Evolutionary conservation across 768 basidiomycete species (phyloP), one percentile per base, ranked within the genome.

Genomic region (Ramaria rubella): DNA sequence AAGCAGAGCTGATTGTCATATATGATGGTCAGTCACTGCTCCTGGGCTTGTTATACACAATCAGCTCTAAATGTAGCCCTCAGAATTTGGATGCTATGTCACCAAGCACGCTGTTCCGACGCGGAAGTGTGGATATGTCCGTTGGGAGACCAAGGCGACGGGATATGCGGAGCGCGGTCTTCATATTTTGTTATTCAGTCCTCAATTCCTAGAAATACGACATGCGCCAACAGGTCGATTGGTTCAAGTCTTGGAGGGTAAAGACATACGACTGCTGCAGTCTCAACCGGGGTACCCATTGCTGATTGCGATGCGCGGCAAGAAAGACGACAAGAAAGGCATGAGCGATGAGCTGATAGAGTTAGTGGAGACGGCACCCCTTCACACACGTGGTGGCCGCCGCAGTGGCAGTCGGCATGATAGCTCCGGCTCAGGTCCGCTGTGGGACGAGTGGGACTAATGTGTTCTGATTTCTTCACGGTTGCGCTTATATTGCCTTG

Each of bases 211-310:
- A 63, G 90, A 93, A 67, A 73, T 92, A 26, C 81, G 90, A 55
- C 74, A 81, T 58, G 70, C 81, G 26, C 69, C 73, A 14, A 85
- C 83, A 1, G 84, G 87, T 4, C 69, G 79, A 50, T 80, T 93
- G 19, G 80, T 84, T n/a, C 90, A 93, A 69, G 86, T 90, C n/a
- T 82, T 92, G 43, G 86, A 89, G 63, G 89, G 77, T 0, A 62
- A 64, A 11, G 86, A 90, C 62, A 78, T 92, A 34, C 81, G 87
- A 24, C 74, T 89, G 27, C 68, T 89, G 48, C 76, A 86, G 65
- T 67, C 71, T 12, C 76, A 74, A 0, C 68, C 72, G 27, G 38
- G 68, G 29, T 78, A 79, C 50, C 73, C 80, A 5, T 73, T 87
- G 23, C 65, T 90, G 44, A 72, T 85, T 4, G 86, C 77, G 12